Base-by-base conservation (phyloP, 768 basidiomycete genomes). In the Tulasnella sp. region DNA sequence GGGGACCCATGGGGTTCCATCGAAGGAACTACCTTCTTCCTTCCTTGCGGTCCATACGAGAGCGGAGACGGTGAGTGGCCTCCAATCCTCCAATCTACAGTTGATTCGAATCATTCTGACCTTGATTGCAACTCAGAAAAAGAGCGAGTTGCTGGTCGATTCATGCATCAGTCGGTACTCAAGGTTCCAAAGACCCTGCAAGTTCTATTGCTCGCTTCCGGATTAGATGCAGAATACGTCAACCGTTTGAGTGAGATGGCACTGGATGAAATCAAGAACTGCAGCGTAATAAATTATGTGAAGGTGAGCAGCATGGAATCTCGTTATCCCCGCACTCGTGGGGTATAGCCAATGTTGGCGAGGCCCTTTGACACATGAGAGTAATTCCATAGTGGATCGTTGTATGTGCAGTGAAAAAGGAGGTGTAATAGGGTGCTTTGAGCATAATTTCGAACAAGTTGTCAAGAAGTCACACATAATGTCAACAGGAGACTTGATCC, bases 41-140 rank as follows among this genome's bases (percentile, higher is more conserved):
- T 73, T n/a, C 34, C 77, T 19, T 34, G 71, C 24, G 77, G 77
- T 21, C 27, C 77, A 27, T 78, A 38, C 21, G 62, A 62, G 27
- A 10, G 24, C 58, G 7, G 24, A 3, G 21, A n/a, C 24, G n/a
- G 58, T 62, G 21, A n/a, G 58, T 62, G 21, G 4, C 24, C 58
- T 3, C 9, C 8, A n/a, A n/a, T 14, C 46, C 3, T 16, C 12
- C 58, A n/a, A n/a, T n/a, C n/a, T n/a, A n/a, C n/a, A n/a, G n/a
- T 24, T 62, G 21, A 12, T n/a, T n/a, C 18, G 27, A 14, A 2
- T n/a, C 27, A 62, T 14, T 62, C 3, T n/a, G 24, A n/a, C 27
- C 27, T 9, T 31, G 12, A 3, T 62, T 14, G 7, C 12, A n/a
- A 4, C 58, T 62, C 24, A 62, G 58, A n/a, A 31, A 62, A 2